Conservation (phyloP, 768 basidiomycete genomes). For the Crucibulum laeve region DNA sequence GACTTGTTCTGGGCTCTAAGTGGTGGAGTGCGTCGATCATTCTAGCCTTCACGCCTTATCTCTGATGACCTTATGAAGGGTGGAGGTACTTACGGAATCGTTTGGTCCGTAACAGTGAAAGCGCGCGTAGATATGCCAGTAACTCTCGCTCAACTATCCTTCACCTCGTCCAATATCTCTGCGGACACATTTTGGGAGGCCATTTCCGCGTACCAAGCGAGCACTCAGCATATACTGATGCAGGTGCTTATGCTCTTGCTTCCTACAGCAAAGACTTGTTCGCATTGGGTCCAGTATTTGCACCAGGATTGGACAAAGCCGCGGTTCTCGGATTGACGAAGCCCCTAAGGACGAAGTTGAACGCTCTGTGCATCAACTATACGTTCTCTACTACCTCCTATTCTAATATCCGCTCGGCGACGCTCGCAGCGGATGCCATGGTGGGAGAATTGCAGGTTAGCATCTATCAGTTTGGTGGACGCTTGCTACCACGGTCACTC, state of each 20-base stretch:
- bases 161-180: background rate
- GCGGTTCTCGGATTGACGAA: background rate
- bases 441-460: background rate
- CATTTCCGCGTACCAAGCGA: background rate
- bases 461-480: background rate
- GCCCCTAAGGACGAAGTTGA: background rate
- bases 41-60: background rate
- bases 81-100: slow-evolving; percentile 10
- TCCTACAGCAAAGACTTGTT: background rate
- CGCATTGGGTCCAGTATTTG: background rate
- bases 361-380: background rate
- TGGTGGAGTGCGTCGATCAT: slow-evolving; percentile 14
- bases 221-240: background rate
- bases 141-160: background rate
- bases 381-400: background rate
- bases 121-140: slow-evolving; percentile 9
- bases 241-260: background rate
- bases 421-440: background rate
- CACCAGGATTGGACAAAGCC: too few species aligned
- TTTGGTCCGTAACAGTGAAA: slow-evolving; percentile 15
- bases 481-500: background rate
- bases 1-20: slow-evolving; percentile 38
- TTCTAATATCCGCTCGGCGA: background rate
- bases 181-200: background rate
- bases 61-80: background rate